Evolutionary conservation across 176 grass and related monocot species (phyloP).

Genomic region (Musa schizocarpa): DNA sequence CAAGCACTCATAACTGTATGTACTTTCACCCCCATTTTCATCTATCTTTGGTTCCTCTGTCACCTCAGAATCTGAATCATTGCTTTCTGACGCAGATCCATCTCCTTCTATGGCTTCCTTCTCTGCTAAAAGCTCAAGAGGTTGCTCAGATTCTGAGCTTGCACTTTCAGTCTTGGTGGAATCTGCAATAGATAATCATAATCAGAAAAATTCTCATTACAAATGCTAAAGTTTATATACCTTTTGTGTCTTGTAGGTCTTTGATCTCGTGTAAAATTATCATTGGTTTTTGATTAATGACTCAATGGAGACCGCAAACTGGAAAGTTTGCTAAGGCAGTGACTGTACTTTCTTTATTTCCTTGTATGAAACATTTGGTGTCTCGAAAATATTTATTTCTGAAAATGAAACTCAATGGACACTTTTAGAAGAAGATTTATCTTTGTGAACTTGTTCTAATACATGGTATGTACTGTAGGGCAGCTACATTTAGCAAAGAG

Average conservation of each 20-base stretch:
- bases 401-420: neutral
- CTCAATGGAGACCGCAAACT: neutral
- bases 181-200: slow-evolving; percentile 25
- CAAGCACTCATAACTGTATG: slow-evolving; percentile 71
- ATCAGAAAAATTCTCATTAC: neutral
- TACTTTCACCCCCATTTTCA: slow-evolving; percentile 53
- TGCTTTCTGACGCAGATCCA: slow-evolving; percentile 25
- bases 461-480: too few species aligned
- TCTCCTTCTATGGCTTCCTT: slow-evolving; percentile 46
- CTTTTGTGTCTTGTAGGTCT: neutral
- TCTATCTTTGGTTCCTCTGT: slow-evolving; percentile 41
- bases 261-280: neutral
- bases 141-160: slow-evolving; percentile 28
- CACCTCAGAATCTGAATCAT: slow-evolving; percentile 36
- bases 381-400: too few species aligned
- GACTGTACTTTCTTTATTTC: neutral
- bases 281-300: neutral
- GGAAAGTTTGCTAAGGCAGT: neutral
- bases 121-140: slow-evolving; percentile 37
- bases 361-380: too few species aligned
- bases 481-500: neutral
- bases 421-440: neutral
- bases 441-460: neutral
- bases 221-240: neutral
- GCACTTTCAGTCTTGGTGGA: slow-evolving; percentile 31